Conservation (phyloP, 805 yeast genomes). For the Lipomyces sp. region DNA sequence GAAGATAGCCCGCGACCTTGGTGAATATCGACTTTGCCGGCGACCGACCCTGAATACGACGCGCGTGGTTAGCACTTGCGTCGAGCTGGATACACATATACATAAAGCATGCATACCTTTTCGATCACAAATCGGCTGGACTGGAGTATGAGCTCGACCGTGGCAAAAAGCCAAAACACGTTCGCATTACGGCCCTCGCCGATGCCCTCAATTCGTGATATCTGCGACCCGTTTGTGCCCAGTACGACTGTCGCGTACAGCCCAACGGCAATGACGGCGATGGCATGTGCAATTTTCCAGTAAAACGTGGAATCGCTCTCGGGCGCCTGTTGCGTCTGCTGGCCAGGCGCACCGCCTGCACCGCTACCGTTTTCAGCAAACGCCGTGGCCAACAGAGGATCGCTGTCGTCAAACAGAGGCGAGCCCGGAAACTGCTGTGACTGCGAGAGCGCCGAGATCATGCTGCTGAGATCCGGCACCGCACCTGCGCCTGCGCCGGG, state of each 20-base stretch:
- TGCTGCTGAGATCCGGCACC: neutral
- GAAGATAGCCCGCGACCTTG: constrained; percentile 25
- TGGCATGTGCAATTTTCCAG: constrained; percentile 12
- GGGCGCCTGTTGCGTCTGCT: neutral
- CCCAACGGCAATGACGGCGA: constrained; percentile 14
- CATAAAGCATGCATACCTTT: constrained; percentile 9
- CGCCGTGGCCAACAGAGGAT: neutral
- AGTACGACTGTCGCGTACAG: constrained; percentile 10
- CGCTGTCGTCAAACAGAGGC: too few relatives aligned
- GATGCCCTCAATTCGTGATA: constrained; percentile 14
- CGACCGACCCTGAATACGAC: constrained; percentile 24
- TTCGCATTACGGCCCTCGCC: constrained; percentile 1
- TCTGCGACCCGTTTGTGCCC: constrained; percentile 15
- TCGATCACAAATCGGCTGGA: constrained; percentile 23
- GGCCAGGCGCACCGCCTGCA: neutral
- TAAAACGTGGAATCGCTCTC: constrained; percentile 1
- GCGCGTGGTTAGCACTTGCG: neutral
- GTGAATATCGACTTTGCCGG: constrained; percentile 30
- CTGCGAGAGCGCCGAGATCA: neutral
- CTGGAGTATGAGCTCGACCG: constrained; percentile 20
- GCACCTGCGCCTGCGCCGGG: neutral
- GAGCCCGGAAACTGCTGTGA: neutral
- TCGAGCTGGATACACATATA: neutral
- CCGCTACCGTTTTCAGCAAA: neutral
- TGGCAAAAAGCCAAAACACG: constrained; percentile 22